Base-by-base conservation (phyloP, 352 stramenopile species). In the Phytophthora foliorum region DNA sequence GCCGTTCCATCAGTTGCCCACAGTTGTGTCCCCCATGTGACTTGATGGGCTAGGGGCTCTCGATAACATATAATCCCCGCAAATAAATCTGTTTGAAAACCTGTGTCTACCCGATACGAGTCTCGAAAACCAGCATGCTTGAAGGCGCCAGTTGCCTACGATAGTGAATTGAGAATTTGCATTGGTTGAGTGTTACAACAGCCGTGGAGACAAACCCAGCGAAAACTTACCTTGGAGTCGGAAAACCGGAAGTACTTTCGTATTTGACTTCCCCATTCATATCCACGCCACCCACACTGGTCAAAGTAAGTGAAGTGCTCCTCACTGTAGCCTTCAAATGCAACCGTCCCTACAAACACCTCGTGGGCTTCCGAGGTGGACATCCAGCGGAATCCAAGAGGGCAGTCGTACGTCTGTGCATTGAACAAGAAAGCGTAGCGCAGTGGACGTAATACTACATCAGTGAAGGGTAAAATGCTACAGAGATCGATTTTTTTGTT, bases 241-340 rank as follows among this genome's bases (percentile, higher is more conserved):
- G 88, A 80, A 48, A 98, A 96, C 29, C 91, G 83, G 69, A 98
- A 97, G 49, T 91, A 82, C 31, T 69, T 70, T 27, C 93, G 76
- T 17, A n/a, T 46, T 29, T 69, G 61, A 32, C 84, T 80, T 46
- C 89, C 84, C 84, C 86, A 98, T 14, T 68, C 56, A 57, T 88
- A 96, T 14, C 79, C 90, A 4, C 72, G 41, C 93, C 93, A 98
- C 21, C 89, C 93, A 62, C 93, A 98, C 59, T 97, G 74, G 25
- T 81, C 74, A 52, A 84, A 96, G 74, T 98, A 98, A 42, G 83
- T 88, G 22, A 82, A 64, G 32, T 72, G 72, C 42, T 89, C 79
- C 13, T 38, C 61, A 1, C 19, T 53, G 31, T 81, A 54, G 0
- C 65, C 67, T 32, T 84, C 61, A 8, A 57, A 41, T 4, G 68